phyloP scores from a whole-genome alignment of 192 early-diverging fungal species.

The Pilaira anomala region DNA sequence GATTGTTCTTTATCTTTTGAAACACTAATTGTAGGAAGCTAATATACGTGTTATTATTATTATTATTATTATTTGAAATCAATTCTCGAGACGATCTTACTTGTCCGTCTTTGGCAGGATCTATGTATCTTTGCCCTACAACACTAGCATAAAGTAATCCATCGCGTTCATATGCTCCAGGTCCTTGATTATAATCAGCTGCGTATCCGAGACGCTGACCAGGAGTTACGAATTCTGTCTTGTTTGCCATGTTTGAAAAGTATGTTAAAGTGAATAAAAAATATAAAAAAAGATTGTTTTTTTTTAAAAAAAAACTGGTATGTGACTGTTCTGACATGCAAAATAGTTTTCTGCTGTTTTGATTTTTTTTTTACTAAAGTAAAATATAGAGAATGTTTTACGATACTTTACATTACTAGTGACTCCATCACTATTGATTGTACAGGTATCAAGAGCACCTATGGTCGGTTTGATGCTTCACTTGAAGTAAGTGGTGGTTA shows the following conservation, averaged over 20 bases:
- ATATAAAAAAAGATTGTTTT: too few relatives aligned
- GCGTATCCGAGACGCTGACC: constrained; percentile 74
- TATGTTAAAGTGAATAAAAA: too few relatives aligned
- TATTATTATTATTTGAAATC: not conserved
- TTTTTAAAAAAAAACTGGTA: too few relatives aligned
- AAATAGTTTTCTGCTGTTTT: too few relatives aligned
- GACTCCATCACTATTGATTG: too few relatives aligned
- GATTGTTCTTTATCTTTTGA: constrained; percentile 62
- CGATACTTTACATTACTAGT: too few relatives aligned
- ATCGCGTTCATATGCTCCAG: constrained; percentile 69
- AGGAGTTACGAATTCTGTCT: constrained; percentile 58
- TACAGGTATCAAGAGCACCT: too few relatives aligned
- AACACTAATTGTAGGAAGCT: constrained; percentile 55
- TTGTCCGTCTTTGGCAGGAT: constrained; percentile 2
- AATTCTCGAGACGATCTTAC: not conserved
- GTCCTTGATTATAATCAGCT: constrained; percentile 62
- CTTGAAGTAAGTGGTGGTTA: too few relatives aligned
- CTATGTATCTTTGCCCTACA: constrained; percentile 42
- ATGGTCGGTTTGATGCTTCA: too few relatives aligned
- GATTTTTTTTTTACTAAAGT: too few relatives aligned
- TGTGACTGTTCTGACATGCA: too few relatives aligned
- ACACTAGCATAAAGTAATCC: constrained; percentile 68
- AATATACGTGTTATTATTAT: constrained; percentile 1
- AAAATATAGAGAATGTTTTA: too few relatives aligned
- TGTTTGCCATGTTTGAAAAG: not conserved